Conservation (phyloP, 2,329 filamentous ascomycete species). For the Phialophora tarda region DNA sequence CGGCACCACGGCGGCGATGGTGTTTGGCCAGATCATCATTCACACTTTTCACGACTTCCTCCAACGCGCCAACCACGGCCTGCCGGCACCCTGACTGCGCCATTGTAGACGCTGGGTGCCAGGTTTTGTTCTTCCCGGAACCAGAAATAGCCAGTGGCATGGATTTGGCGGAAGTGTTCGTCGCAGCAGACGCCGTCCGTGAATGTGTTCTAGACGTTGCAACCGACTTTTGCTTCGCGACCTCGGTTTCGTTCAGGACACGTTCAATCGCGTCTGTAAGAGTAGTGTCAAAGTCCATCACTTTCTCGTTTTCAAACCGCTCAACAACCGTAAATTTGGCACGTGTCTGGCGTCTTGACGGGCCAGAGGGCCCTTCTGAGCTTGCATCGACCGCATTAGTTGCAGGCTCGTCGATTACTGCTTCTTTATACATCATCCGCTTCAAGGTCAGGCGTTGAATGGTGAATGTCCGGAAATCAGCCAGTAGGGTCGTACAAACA, state of each 20-base stretch:
- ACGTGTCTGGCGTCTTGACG: not conserved
- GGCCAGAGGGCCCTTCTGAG: not conserved
- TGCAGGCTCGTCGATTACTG: not conserved
- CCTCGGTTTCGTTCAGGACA: slow-evolving; percentile 47
- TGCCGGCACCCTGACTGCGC: slow-evolving; percentile 55
- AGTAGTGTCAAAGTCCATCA: slow-evolving; percentile 64
- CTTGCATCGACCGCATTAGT: not conserved
- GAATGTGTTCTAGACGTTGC: slow-evolving; percentile 30
- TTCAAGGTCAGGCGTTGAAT: slow-evolving; percentile 63
- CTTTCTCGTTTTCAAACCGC: slow-evolving; percentile 57
- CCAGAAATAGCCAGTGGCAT: slow-evolving; percentile 38
- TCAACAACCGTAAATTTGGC: slow-evolving; percentile 13
- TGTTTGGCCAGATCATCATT: slow-evolving; percentile 55
- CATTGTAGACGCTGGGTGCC: slow-evolving; percentile 6
- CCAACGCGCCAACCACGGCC: slow-evolving; percentile 61
- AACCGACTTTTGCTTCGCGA: slow-evolving; percentile 13
- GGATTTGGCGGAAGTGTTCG: slow-evolving; percentile 33
- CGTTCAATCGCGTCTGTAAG: slow-evolving; percentile 64
- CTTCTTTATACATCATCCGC: slow-evolving; percentile 48
- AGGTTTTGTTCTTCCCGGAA: slow-evolving; percentile 22
- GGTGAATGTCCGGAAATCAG: slow-evolving; percentile 60
- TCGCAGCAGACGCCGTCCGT: slow-evolving; percentile 35
- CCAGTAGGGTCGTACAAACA: slow-evolving; percentile 62
- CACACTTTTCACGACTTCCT: slow-evolving; percentile 62
- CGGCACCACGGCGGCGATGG: slow-evolving; percentile 42